Base-by-base conservation (phyloP, 768 basidiomycete genomes). In the Rhodosporidiobolus odoratus region DNA sequence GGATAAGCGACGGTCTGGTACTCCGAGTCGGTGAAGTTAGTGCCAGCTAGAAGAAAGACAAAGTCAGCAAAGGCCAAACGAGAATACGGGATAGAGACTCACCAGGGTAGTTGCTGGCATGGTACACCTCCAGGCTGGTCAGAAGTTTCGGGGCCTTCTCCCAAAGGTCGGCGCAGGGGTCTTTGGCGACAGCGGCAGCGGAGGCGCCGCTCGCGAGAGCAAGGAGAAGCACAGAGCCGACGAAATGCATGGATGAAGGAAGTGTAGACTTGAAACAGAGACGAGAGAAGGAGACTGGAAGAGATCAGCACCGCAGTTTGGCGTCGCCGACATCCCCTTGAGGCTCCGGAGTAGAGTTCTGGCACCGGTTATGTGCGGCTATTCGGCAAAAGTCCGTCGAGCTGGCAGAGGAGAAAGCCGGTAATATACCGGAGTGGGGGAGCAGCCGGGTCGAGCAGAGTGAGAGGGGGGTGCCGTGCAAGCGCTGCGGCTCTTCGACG, bases 71-170 rank as follows among this genome's bases (percentile, higher is more conserved):
- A n/a, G n/a, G n/a, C n/a, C n/a, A 43, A 43, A 21, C 13, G 48
- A 50, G 48, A 50, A 50, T 13, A 50, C n/a, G 19, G 61, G 60
- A 40, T 17, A 30, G 9, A 27, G 58, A 37, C 48, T 48, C 38
- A 69, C 70, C 74, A n/a, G 63, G 52, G 5, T 62, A 58, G 25
- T 72, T 59, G 25, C 66, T 37, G 10, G 69, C 75, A 7, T 53
- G 30, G 53, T 74, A 68, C 15, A 72, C 68, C 19, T 73, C 67
- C 43, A 74, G 62, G 30, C 62, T 37, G 4, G 64, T 4, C 15
- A 74, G 67, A 6, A 62, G 34, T 17, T 56, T 16, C 12, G 70
- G 70, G 30, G 64, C 75, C 25, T 25, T 40, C 15, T 63, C 45
- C 60, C 60, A 72, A 3, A 69, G 54, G 53, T 64, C 69, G 17